Percentiles rank a stretch among this genome's conserved stretches.
These are phyloP conservation scores for Acanthamoeba triangularis DNA, from an alignment of 208 protist species.

Conservation along the genomic window DNA sequence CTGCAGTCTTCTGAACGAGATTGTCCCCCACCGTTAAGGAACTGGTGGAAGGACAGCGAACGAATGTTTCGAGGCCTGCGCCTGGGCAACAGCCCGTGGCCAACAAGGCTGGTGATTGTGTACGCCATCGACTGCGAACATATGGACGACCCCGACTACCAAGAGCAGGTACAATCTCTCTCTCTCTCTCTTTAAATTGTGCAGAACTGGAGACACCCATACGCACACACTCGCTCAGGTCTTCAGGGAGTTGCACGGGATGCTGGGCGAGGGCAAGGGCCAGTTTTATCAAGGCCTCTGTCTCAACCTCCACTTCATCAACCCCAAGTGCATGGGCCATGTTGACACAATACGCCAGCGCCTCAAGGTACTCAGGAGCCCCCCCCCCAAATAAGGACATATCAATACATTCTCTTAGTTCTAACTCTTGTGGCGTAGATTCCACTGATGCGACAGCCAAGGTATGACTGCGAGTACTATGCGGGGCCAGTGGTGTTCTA, in stretches of 20 bases:
- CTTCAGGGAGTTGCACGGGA: too few relatives aligned
- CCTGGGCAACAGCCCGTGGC: not conserved
- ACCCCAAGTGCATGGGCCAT: not conserved
- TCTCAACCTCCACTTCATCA: slow-evolving; percentile 16
- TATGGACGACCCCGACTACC: not conserved
- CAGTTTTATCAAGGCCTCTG: not conserved
- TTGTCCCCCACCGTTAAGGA: not conserved
- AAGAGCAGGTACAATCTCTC: not conserved
- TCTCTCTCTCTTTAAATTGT: not conserved
- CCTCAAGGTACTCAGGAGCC: not conserved
- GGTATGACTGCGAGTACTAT: not conserved
- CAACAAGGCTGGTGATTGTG: not conserved
- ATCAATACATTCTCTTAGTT: too few relatives aligned
- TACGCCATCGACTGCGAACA: slow-evolving; percentile 4
- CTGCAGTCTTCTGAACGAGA: too few relatives aligned
- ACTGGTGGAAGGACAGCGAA: not conserved
- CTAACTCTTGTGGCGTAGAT: too few relatives aligned
- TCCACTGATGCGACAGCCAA: not conserved
- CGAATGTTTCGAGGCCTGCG: not conserved
- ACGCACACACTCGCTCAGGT: too few relatives aligned
- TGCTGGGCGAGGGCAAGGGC: too few relatives aligned
- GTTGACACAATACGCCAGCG: not conserved
- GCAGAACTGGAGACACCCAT: too few relatives aligned
- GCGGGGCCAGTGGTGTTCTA: not conserved
- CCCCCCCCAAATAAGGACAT: too few relatives aligned